Evolutionary conservation across 192 early-diverging fungal genomes (phyloP).

Genomic region (Anaeromyces robustus): DNA sequence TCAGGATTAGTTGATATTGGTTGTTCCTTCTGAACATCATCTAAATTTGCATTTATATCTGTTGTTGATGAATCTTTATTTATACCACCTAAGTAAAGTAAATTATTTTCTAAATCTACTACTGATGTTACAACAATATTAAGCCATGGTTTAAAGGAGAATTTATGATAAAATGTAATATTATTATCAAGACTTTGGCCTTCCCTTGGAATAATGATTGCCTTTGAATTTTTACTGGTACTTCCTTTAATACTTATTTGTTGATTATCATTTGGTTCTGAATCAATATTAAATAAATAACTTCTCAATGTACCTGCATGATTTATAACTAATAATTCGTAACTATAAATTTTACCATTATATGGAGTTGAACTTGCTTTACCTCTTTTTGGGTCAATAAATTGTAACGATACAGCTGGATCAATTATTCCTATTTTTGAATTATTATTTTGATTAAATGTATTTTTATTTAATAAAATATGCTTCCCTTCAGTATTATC

Average conservation of each 20-base stretch:
- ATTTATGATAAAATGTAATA: slow-evolving; percentile 30
- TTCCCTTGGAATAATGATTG: slow-evolving; percentile 20
- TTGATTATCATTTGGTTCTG: slow-evolving; percentile 10
- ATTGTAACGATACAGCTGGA: neutral
- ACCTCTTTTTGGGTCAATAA: neutral
- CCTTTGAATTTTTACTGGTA: slow-evolving; percentile 3
- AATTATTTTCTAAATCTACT: slow-evolving; percentile 15
- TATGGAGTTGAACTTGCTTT: neutral
- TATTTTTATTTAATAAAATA: neutral
- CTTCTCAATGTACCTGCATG: slow-evolving; percentile 32
- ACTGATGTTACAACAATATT: slow-evolving; percentile 19
- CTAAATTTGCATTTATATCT: neutral
- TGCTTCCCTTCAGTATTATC: neutral
- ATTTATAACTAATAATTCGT: slow-evolving; percentile 30
- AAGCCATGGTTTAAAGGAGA: slow-evolving; percentile 22
- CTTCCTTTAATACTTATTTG: slow-evolving; percentile 4
- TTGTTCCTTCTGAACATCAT: neutral
- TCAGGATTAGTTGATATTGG: neutral
- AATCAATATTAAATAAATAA: slow-evolving; percentile 29
- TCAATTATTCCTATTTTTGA: neutral
- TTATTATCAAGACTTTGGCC: slow-evolving; percentile 20
- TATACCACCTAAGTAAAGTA: slow-evolving; percentile 24
- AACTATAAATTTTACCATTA: slow-evolving; percentile 24
- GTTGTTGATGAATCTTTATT: neutral
- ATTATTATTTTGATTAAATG: neutral